Conservation (phyloP, 208 protist genomes). For the Leishmania aethiopica region DNA sequence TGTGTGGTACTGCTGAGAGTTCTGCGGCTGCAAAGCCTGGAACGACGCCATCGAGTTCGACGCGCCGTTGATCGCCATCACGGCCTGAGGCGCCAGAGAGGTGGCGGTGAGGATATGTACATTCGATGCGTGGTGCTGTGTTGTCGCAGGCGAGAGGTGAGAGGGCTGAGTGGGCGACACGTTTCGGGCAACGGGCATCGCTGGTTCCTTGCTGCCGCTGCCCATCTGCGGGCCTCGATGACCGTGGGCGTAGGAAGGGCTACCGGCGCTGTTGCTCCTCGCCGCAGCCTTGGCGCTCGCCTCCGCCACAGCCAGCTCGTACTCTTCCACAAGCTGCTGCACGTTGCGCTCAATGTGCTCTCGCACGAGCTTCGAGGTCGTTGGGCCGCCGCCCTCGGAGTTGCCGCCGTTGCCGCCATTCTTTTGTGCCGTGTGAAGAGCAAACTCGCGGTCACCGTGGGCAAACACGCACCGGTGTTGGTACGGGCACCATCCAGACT, state of each 20-base stretch:
- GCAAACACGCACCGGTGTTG: constrained; percentile 39
- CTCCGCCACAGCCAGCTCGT: constrained; percentile 29
- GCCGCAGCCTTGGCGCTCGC: constrained; percentile 10
- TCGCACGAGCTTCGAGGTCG: constrained; percentile 18
- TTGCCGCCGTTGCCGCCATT: constrained; percentile 1
- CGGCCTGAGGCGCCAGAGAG: not conserved
- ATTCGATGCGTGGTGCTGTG: constrained; percentile 11
- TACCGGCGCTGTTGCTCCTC: constrained; percentile 10
- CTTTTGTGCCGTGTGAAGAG: constrained; percentile 26
- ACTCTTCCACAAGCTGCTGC: constrained; percentile 27
- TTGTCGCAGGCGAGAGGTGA: constrained; percentile 8
- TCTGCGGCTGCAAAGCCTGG: constrained; percentile 12
- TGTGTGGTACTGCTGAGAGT: constrained; percentile 12
- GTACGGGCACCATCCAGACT: constrained; percentile 33
- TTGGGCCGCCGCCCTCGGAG: constrained; percentile 3
- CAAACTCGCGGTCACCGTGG: constrained; percentile 36
- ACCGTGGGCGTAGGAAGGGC: not conserved
- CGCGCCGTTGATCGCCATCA: not conserved
- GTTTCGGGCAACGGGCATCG: not conserved
- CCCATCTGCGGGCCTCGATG: constrained; percentile 10
- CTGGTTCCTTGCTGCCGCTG: not conserved
- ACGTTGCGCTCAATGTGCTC: constrained; percentile 36
- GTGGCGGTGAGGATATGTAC: constrained; percentile 8
- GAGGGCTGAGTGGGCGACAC: not conserved
- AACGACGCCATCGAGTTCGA: constrained; percentile 1